phyloP scores from a whole-genome alignment of 768 basidiomycete species.

The Botryobasidium botryosum region DNA sequence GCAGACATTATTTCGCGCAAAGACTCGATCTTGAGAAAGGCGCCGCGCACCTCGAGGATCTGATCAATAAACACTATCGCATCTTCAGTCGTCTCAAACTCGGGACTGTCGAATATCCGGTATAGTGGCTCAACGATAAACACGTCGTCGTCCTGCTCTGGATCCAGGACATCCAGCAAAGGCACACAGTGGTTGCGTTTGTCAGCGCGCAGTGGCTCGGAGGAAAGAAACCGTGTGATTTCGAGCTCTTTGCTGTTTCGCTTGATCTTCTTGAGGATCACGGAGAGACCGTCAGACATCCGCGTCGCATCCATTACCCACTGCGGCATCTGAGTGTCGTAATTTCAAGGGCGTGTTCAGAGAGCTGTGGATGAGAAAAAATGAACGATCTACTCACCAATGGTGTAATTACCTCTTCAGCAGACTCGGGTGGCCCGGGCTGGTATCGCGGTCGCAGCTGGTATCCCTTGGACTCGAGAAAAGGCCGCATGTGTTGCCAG shows the following conservation, averaged over 20 bases:
- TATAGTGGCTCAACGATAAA: slow-evolving; percentile 4
- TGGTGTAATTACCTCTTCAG: no score
- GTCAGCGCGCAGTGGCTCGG: not conserved
- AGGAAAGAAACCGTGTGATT: slow-evolving; percentile 2
- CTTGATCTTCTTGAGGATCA: not conserved
- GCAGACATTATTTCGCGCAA: not conserved
- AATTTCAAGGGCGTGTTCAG: no score
- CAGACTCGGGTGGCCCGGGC: no score
- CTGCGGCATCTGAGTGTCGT: no score
- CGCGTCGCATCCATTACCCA: no score
- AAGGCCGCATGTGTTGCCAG: no score
- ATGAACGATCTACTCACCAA: no score
- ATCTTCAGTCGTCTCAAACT: not conserved
- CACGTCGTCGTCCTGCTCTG: not conserved
- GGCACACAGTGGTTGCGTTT: no score
- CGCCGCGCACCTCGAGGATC: slow-evolving; percentile 1
- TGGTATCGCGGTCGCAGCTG: slow-evolving; percentile 4
- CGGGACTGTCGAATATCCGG: not conserved
- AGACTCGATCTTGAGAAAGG: not conserved
- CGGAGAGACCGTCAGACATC: not conserved
- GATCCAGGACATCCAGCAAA: slow-evolving; percentile 6
- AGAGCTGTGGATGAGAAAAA: no score
- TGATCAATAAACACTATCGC: not conserved
- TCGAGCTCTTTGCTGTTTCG: slow-evolving; percentile 1
- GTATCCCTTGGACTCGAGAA: slow-evolving; percentile 3